phyloP scores from a whole-genome alignment of 176 grass and related monocot species.

The Thalia dealbata region DNA sequence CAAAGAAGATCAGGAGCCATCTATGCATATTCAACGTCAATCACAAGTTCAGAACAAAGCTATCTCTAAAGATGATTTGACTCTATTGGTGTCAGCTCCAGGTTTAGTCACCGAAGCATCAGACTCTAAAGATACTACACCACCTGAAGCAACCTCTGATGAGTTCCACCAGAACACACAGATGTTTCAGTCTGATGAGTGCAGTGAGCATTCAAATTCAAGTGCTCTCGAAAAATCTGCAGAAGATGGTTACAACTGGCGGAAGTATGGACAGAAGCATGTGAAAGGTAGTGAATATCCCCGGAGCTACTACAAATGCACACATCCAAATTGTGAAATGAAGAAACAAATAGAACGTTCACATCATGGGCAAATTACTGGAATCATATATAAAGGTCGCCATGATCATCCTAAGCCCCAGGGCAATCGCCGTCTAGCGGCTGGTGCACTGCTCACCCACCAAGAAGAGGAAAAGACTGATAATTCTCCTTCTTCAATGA shows the following conservation, averaged over 20 bases:
- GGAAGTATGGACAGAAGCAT: constrained; percentile 44
- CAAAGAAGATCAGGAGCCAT: not conserved
- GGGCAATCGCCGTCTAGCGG: constrained; percentile 48
- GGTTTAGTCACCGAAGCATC: not conserved
- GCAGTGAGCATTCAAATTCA: not conserved
- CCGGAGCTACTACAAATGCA: constrained; percentile 98
- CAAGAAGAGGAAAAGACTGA: constrained; percentile 65
- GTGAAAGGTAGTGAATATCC: constrained; percentile 95
- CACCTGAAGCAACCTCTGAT: not conserved
- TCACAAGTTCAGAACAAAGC: not conserved
- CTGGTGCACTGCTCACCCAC: constrained; percentile 35
- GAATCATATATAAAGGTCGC: constrained; percentile 74
- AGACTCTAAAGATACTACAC: not conserved
- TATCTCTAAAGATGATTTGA: not conserved
- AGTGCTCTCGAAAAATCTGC: constrained; percentile 6
- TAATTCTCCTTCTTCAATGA: constrained; percentile 18
- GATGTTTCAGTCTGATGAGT: not conserved
- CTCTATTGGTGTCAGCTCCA: not conserved
- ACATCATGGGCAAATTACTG: constrained; percentile 65
- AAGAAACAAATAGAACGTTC: constrained; percentile 87
- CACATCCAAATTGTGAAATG: constrained; percentile 81
- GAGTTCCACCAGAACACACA: not conserved
- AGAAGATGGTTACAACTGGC: constrained; percentile 19
- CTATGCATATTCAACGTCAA: not conserved
- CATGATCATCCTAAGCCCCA: constrained; percentile 85